Evolutionary conservation across 1,284 basidiomycete genomes (phyloP), one percentile per base, ranked within the genome.

Genomic region (Ganoderma lingzhi): DNA sequence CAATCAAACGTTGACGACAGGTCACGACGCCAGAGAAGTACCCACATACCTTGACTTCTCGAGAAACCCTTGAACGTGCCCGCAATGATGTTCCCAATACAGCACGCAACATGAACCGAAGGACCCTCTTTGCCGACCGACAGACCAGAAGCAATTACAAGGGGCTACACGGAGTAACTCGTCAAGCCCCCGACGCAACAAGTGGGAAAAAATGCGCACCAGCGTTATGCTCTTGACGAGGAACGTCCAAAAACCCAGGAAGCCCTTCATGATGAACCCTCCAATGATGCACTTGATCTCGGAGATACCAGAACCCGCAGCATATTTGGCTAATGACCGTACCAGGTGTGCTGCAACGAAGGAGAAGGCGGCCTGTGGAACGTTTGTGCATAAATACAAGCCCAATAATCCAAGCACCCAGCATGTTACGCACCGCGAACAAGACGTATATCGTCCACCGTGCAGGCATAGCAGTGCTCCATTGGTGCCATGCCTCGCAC

Each of bases 61-160:
- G 92, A 90, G 81, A 98, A 98, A 63, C 90, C 88, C 39, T 85
- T 84, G 77, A 99, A 98, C 74, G 93, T 80, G 61, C 92, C 87
- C 1, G 95, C 96, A 17, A 99, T 91, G 41, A 97, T 86, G 71
- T 90, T 93, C 1, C 97, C 98, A 68, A 98, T 92, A 76, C 96
- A 96, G 78, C 96, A 98, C 1, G 97, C 97, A 56, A 99, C 93
- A 78, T 99, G 98, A 0, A 99, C 98, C 0, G 96, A 98, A 0
- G 98, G 98, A 0, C 98, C 98, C 83, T 99, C 98, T 81, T 99
- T 99, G 15, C 98, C 98, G 35, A 99, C 96, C 9, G 96, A 97
- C 56, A 99, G 84, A 0, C 98, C 98, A 32, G 97, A 99, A 0
- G 96, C 98, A 76, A 99, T 98, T n/a, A 97, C 93, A 23, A 99